Conservation (phyloP, 2,329 filamentous ascomycete species). For the Plenodomus lindquistii region DNA sequence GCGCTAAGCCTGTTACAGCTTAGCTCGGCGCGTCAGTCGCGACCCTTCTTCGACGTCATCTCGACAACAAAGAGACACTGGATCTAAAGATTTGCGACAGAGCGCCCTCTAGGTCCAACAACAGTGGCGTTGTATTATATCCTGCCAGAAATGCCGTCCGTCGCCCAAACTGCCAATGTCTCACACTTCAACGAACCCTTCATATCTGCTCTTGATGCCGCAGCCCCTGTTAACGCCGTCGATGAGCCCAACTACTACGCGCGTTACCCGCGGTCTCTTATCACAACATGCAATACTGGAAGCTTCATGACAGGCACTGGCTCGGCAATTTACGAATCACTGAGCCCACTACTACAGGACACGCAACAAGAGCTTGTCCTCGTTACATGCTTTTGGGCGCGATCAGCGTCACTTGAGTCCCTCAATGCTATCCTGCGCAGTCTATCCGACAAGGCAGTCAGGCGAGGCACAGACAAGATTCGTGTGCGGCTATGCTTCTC, state of each 20-base stretch:
- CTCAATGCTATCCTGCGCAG: conserved; percentile 62
- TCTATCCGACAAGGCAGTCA: conserved; percentile 57
- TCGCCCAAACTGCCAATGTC: background rate
- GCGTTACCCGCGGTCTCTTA: conserved; percentile 37
- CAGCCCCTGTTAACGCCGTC: conserved; percentile 20
- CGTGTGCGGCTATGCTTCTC: conserved; percentile 77
- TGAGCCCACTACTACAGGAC: conserved; percentile 64
- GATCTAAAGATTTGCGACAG: background rate
- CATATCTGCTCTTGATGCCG: conserved; percentile 29
- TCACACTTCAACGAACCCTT: conserved; percentile 30
- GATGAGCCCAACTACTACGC: conserved; percentile 48
- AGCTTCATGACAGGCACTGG: conserved; percentile 52
- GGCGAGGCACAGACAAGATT: conserved; percentile 48
- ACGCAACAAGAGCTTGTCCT: conserved; percentile 70
- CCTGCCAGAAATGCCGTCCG: background rate
- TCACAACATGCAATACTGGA: conserved; percentile 41
- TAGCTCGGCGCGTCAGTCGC: conserved; percentile 18
- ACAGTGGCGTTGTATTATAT: background rate
- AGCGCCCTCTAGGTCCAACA: background rate
- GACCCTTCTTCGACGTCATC: conserved; percentile 29
- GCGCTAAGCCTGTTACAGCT: conserved; percentile 10
- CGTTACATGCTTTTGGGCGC: conserved; percentile 82
- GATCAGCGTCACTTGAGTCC: conserved; percentile 62
- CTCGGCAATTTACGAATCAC: conserved; percentile 46
- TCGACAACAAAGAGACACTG: conserved; percentile 8